These are phyloP conservation scores for Alectoria sarmentosa DNA, from an alignment of 495 filamentous ascomycete genomes.

Conservation along the genomic window DNA sequence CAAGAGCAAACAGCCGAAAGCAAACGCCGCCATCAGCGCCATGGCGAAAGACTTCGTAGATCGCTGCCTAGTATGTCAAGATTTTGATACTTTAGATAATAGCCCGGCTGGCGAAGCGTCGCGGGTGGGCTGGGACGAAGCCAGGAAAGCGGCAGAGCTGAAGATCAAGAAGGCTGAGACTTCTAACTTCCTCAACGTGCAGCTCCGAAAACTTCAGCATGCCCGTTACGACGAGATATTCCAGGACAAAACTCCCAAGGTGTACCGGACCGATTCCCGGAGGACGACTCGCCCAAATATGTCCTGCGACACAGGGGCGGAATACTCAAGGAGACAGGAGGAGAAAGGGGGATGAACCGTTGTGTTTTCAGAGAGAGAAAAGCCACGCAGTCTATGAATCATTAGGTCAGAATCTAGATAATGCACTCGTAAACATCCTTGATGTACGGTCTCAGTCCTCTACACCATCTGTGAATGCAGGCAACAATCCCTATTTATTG, in stretches of 20 bases:
- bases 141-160: not conserved
- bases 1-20: not conserved
- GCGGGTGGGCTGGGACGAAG: not conserved
- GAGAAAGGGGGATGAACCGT: not conserved
- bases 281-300: not conserved
- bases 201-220: not conserved
- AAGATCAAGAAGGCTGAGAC: not conserved
- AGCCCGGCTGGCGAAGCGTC: not conserved
- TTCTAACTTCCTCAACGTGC: not conserved
- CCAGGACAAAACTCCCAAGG: not conserved
- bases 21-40: not conserved
- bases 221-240: not conserved
- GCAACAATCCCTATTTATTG: too few species aligned
- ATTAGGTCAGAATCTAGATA: not conserved
- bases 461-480: not conserved
- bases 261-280: not conserved
- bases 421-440: not conserved
- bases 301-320: not conserved
- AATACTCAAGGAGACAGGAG: not conserved
- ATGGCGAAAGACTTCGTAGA: not conserved
- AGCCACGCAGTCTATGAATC: not conserved
- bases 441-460: not conserved
- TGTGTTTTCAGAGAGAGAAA: not conserved
- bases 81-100: not conserved
- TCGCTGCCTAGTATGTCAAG: not conserved